Base-by-base conservation (phyloP, 1,284 basidiomycete species). In the Apiotrichum veenhuisii region DNA sequence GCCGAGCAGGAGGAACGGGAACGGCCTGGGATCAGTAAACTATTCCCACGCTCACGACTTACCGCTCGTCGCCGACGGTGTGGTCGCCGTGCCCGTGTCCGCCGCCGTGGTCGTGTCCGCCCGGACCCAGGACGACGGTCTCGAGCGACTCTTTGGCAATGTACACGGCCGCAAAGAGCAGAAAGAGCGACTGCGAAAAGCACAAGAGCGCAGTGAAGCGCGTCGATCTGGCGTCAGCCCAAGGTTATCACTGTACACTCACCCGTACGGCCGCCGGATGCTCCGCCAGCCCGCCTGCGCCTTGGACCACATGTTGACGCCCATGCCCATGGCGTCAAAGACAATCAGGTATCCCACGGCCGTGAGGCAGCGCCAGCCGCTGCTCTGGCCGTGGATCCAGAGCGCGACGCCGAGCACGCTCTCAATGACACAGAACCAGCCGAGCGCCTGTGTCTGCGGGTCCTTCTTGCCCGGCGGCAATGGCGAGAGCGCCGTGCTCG, bases 291-390 rank as follows among this genome's bases (percentile, higher is more conserved):
- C 69, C 25, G 66, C 23, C 44, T 62, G 66, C 9, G 66, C 60
- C n/a, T 67, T 76, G 9, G 83, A 83, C 17, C 86, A 66, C 2
- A 87, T 74, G 23, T 79, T 77, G n/a, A 82, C 79, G 20, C 80
- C 84, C 5, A 92, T 82, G 0, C 91, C 91, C 63, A 91, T 80
- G 3, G 91, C 84, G 72, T 98, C 95, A 69, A 98, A 98, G 1
- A 98, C 92, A 30, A 96, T 85, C 82, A 96, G 88, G 72, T 98
- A 98, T 0, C 95, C 95, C 17, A 98, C 76, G 0, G 91, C 95
- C 0, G 93, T 94, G 55, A 89, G 86, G 2, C 88, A 82, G 26
- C 97, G 79, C 49, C 91, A 93, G 18, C 94, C 94, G 27, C 84
- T 83, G 59, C 88, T 86, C 74, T 98, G 95, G 1, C 93, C 94